Percentiles rank a stretch among this genome's conserved stretches.
phyloP scores from a whole-genome alignment of 148 eudicot species.

The Camellia sinensis region DNA sequence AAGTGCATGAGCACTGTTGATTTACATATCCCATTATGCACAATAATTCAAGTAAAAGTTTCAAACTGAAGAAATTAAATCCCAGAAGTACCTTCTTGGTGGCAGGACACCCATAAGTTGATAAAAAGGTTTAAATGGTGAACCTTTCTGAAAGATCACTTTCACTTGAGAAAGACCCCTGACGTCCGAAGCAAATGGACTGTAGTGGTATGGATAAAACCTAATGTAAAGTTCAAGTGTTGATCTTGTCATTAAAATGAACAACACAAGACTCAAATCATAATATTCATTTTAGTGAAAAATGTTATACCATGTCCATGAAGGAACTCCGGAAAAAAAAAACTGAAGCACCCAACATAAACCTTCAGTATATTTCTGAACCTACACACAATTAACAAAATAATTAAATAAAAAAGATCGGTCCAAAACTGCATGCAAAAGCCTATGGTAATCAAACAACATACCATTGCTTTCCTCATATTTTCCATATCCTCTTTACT shows the following conservation, averaged over 20 bases:
- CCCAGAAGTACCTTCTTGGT: no score
- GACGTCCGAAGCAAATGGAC: conserved; percentile 56
- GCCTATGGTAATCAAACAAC: no score
- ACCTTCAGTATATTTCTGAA: conserved; percentile 42
- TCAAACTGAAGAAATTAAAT: no score
- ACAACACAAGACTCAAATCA: background rate
- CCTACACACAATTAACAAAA: conserved; percentile 22
- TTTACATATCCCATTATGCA: no score
- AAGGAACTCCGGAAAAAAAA: conserved; percentile 53
- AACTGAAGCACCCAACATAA: conserved; percentile 47
- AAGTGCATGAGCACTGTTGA: no score
- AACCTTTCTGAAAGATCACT: conserved; percentile 40
- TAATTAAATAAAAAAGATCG: background rate
- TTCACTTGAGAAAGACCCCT: conserved; percentile 39
- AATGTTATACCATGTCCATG: conserved; percentile 35
- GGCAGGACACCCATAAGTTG: no score
- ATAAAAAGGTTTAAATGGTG: no score
- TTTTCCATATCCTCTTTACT: conserved; percentile 27
- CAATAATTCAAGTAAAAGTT: no score
- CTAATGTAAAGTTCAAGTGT: conserved; percentile 15
- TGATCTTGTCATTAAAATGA: background rate
- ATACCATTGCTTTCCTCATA: conserved; percentile 31
- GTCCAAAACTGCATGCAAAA: background rate
- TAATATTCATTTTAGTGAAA: background rate
- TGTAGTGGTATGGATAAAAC: conserved; percentile 55